Base-by-base conservation (phyloP, 768 basidiomycete species). In the Rhizopogon rudus region DNA sequence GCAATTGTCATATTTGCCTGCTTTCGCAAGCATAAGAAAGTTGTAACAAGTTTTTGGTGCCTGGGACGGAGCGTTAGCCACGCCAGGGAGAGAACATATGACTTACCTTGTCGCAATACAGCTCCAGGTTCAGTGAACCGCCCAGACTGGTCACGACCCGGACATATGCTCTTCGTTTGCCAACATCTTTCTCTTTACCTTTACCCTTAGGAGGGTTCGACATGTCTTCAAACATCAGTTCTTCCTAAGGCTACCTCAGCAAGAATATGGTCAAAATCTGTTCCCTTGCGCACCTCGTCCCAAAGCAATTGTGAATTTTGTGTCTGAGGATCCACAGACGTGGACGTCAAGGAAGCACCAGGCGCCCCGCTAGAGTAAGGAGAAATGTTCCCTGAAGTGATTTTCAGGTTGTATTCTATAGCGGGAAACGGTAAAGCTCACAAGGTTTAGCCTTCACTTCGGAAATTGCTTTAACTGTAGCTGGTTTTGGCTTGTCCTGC, bases 41-140 rank as follows among this genome's bases (percentile, higher is more conserved):
- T 99, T 99, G 70, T 99, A 99, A 63, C 95, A 98, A 1, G 97
- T 98, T 73, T 97, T 95, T 0, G 97, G 97, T 9, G 96, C 97
- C 91, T 94, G 40, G 22, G 25, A 43, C 28, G 49, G 42, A 40
- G n/a, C 50, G 44, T 52, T 39, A 60, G 37, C 22, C 12, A 3
- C n/a, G 29, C 41, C 29, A 25, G 44, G n/a, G 16, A 1, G 25
- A 22, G n/a, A 5, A 17, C 10, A 10, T 14, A 17, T 46, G 28
- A 53, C 67, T 25, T 22, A 88, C 92, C 75, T 93, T 93, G 71
- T 95, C 93, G 65, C 92, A 94, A 63, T 82, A 93, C 6, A 95
- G 73, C 67, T 94, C 91, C 25, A 92, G 61, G 66, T 92, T 97
- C 64, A 87, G 76, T 63, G 85, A 93, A 57, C 82, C 91, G n/a